Evolutionary conservation across 1,139 yeast species (phyloP).

Genomic region (Taphrina deformans): DNA sequence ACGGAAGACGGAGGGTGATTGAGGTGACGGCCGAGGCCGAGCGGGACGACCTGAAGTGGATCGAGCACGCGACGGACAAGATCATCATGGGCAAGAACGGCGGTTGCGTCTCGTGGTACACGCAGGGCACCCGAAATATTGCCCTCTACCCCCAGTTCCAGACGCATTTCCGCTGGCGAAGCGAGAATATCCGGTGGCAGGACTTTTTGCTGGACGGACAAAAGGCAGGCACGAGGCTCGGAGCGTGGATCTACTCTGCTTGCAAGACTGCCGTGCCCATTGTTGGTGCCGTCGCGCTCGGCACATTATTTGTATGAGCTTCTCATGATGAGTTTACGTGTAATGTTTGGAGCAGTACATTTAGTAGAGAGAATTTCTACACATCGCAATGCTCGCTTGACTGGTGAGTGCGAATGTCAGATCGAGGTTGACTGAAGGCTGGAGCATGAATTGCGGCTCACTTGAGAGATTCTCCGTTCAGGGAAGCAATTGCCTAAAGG

Average conservation of each 20-base stretch:
- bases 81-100: slow-evolving; percentile 31
- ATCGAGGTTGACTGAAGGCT: no score
- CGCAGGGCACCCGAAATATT: slow-evolving; percentile 11
- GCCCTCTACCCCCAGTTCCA: slow-evolving; percentile 31
- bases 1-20: slow-evolving; percentile 14
- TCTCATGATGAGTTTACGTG: no score
- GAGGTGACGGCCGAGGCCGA: slow-evolving; percentile 29
- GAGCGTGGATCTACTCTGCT: slow-evolving; percentile 16
- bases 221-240: slow-evolving; percentile 22
- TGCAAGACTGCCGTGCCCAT: slow-evolving; percentile 16
- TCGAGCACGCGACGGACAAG: slow-evolving; percentile 17
- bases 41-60: slow-evolving; percentile 21
- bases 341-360: no score
- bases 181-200: slow-evolving; percentile 28
- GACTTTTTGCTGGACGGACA: slow-evolving; percentile 26
- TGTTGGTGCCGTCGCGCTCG: slow-evolving; percentile 19
- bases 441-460: no score
- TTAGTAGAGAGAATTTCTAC: no score
- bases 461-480: no score
- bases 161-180: slow-evolving; percentile 17
- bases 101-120: slow-evolving; percentile 30
- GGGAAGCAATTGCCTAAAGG: no score
- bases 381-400: no score
- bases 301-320: neutral
- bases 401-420: no score